Evolutionary conservation across 208 protist species (phyloP), one percentile per base, ranked within the genome.

Genomic region (Angomonas ambiguus): DNA sequence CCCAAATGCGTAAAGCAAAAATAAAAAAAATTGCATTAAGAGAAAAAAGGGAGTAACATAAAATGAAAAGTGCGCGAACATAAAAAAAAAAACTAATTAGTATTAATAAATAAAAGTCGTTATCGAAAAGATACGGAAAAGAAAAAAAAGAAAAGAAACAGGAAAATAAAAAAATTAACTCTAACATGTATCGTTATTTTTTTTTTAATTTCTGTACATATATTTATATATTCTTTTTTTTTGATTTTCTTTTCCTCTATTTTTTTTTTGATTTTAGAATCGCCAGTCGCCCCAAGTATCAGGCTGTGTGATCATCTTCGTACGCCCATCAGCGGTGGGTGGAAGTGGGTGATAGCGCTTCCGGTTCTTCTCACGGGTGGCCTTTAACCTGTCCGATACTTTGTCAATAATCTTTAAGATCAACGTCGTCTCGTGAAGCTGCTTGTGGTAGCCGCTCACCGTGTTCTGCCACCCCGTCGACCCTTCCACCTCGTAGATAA

Each of bases 381-480:
- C 48, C 24, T 2, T 48, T 1, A 76, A 24, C 61, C 66, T 73
- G n/a, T 51, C 69, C 3, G 65, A 66, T 41, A 73, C 56, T 58
- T 64, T 66, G 58, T 80, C 75, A 27, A 80, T 55, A 2, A 72
- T 41, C n/a, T 38, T 30, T 0, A 76, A 24, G 3, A 67, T 55
- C n/a, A 76, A 20, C 0, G 74, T 65, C 1, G 64, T 63, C 69
- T 79, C 74, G 62, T 79, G 74, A 55, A 79, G 58, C 65, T 79
- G 74, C 61, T 75, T 79, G 55, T 79, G 68, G 31, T 75, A 79
- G 45, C 56, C 51, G 74, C 57, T 79, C 49, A 74, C 60, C 32
- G 8, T 32, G 51, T 74, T 75, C 22, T 72, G 53, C 16, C 60
- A 30, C 6, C 62, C 31, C 0, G 57, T 56, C 33, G 71, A 38